Percentiles rank a stretch among this genome's conserved stretches.
Conservation (phyloP, 306 rosid species). For the Prunus mongolica region DNA sequence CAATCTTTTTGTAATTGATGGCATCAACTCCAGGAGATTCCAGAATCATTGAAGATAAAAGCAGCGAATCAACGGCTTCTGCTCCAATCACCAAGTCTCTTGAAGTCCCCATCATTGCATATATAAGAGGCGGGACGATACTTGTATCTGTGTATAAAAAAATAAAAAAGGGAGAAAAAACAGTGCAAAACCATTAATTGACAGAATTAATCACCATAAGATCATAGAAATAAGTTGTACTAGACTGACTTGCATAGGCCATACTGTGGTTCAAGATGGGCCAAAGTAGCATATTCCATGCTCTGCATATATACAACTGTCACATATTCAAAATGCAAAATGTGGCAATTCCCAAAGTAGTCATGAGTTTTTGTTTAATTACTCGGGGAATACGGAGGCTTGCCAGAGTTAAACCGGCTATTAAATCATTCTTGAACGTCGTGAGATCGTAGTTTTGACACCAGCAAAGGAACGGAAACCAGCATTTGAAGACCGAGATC, state of each 20-base stretch:
- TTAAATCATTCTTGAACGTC: slow-evolving; percentile 40
- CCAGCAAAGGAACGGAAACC: slow-evolving; percentile 47
- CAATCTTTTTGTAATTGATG: background rate
- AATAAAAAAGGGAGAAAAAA: no score
- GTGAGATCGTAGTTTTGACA: slow-evolving; percentile 27
- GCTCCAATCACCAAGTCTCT: slow-evolving; percentile 79
- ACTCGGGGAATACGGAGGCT: slow-evolving; percentile 47
- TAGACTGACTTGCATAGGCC: background rate
- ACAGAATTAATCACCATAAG: no score
- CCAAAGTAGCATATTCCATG: slow-evolving; percentile 1
- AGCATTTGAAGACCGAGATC: slow-evolving; percentile 15
- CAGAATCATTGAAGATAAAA: background rate
- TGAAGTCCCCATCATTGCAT: slow-evolving; percentile 72
- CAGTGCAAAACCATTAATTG: background rate
- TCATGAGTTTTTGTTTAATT: background rate
- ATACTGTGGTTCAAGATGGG: background rate
- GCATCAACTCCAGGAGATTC: background rate
- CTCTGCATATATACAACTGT: background rate
- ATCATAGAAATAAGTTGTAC: background rate
- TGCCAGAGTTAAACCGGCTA: slow-evolving; percentile 47
- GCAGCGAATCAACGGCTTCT: slow-evolving; percentile 61
- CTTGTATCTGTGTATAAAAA: slow-evolving; percentile 43
- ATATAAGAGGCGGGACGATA: slow-evolving; percentile 70
- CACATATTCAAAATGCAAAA: no score
- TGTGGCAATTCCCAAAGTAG: no score